Evolutionary conservation across 345 rosid genomes (phyloP), one percentile per base, ranked within the genome.

Genomic region (Sisymbrium irio): DNA sequence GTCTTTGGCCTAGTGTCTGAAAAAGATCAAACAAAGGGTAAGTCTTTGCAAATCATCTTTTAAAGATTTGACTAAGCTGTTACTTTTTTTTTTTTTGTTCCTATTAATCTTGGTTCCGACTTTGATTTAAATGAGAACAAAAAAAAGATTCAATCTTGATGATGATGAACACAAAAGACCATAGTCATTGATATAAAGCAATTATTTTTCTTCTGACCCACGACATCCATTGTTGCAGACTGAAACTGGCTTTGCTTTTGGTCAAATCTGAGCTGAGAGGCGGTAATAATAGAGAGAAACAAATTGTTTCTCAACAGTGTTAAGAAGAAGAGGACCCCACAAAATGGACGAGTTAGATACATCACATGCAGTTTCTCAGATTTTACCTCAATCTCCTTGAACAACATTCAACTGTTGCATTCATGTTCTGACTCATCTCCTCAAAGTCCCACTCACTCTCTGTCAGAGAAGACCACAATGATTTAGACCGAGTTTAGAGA

Each of bases 341-440:
- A 73, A 73, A 60, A 75, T 74, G 80, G 70, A 73, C 66, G 70
- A 71, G 76, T 79, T 75, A 73, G 83, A 77, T 77, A 79, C 82
- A 84, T 85, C 97, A 87, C 93, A 86, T 84, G 91, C 89, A 82
- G 87, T 69, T 85, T 61, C 57, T 71, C 67, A 64, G 80, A 77
- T 70, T 70, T 76, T 13, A 69, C 80, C 51, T 37, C 82, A 75
- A 69, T 41, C 73, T 62, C 78, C 35, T 54, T 69, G 78, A 70
- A 60, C 73, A 47, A 49, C 64, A 74, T 58, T 58, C 70, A 65
- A 82, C 91, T 86, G 86, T 86, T 87, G 89, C 85, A 91, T 91
- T 88, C 94, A 82, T 79, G 70, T 76, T 71, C 84, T 81, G 83
- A 77, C 83, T 58, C 45, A 58, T 65, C 81, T 62, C 72, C 65